phyloP scores from a whole-genome alignment of 805 yeast species.

The Kregervanrija fluxuum region DNA sequence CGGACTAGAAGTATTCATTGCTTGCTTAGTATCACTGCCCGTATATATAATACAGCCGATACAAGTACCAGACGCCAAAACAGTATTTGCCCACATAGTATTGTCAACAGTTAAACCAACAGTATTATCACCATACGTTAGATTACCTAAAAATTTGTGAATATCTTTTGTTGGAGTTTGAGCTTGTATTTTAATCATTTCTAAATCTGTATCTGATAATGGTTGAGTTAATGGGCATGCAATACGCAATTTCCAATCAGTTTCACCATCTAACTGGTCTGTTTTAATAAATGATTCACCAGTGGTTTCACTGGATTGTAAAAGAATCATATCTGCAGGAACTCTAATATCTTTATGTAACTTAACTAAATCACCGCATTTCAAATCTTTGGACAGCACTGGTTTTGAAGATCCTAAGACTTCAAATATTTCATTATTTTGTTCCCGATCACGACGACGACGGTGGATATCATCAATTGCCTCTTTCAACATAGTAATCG shows the following conservation, averaged over 20 bases:
- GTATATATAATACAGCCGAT: slow-evolving; percentile 86
- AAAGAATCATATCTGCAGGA: slow-evolving; percentile 86
- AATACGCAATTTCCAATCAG: slow-evolving; percentile 93
- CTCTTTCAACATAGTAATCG: slow-evolving; percentile 92
- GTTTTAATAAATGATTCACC: slow-evolving; percentile 95
- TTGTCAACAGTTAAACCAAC: slow-evolving; percentile 77
- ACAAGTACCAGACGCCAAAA: slow-evolving; percentile 88
- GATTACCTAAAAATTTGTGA: slow-evolving; percentile 71
- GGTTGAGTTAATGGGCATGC: slow-evolving; percentile 71
- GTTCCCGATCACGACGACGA: slow-evolving; percentile 82
- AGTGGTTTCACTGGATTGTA: slow-evolving; percentile 71
- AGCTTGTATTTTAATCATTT: slow-evolving; percentile 53
- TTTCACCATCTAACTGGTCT: slow-evolving; percentile 97
- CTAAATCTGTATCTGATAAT: slow-evolving; percentile 39
- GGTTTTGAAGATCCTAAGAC: slow-evolving; percentile 42
- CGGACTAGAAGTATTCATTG: slow-evolving; percentile 82
- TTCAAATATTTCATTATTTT: slow-evolving; percentile 77
- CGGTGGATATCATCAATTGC: slow-evolving; percentile 91
- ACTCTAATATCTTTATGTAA: slow-evolving; percentile 77
- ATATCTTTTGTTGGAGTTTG: slow-evolving; percentile 82
- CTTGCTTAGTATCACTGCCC: slow-evolving; percentile 89
- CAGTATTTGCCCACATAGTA: slow-evolving; percentile 97
- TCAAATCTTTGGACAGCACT: slow-evolving; percentile 53
- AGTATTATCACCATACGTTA: slow-evolving; percentile 50
- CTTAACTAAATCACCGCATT: slow-evolving; percentile 80